A percentile compares a stretch with the other conserved stretches of the same genome.
These are phyloP conservation scores for Sclerotinia sclerotiorum DNA, from an alignment of 2,329 filamentous ascomycete species.

Conservation along the genomic window DNA sequence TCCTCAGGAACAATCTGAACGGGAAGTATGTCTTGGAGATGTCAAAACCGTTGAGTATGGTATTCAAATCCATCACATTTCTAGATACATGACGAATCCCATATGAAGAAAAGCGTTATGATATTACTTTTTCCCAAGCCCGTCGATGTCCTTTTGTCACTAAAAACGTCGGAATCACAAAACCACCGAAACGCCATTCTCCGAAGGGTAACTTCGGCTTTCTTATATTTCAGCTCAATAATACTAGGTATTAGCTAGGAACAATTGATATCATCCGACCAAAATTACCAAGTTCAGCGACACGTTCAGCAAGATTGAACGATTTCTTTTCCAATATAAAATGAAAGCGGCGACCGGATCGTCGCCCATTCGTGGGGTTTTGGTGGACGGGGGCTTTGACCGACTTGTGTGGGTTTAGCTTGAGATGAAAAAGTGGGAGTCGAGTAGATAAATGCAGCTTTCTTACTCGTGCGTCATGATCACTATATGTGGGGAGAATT, in stretches of 20 bases:
- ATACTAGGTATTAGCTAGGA: slow-evolving; percentile 2
- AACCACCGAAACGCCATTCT: background rate
- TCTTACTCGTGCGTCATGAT: slow-evolving; percentile 10
- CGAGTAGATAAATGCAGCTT: slow-evolving; percentile 1
- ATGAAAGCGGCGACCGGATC: slow-evolving; percentile 19
- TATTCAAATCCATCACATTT: slow-evolving; percentile 9
- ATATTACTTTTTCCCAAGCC: background rate
- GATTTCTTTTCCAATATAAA: slow-evolving; percentile 14
- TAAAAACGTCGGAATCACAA: background rate
- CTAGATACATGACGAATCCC: slow-evolving; percentile 14
- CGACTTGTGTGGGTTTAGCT: background rate
- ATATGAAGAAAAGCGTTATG: slow-evolving; percentile 10
- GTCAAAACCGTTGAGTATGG: slow-evolving; percentile 23
- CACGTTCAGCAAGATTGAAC: slow-evolving; percentile 1
- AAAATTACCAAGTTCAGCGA: slow-evolving; percentile 8
- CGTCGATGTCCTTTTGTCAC: background rate
- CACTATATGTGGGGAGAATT: slow-evolving; percentile 13
- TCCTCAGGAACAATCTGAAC: slow-evolving; percentile 16
- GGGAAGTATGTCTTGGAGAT: slow-evolving; percentile 21
- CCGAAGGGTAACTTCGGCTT: slow-evolving; percentile 4
- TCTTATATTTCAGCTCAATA: slow-evolving; percentile 18
- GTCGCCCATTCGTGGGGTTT: slow-evolving; percentile 24
- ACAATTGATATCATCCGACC: slow-evolving; percentile 11
- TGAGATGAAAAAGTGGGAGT: slow-evolving; percentile 12
- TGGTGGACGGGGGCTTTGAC: slow-evolving; percentile 10